Evolutionary conservation across 352 stramenopile genomes (phyloP), one percentile per base, ranked within the genome.

Genomic region (Phytophthora sansomeana): DNA sequence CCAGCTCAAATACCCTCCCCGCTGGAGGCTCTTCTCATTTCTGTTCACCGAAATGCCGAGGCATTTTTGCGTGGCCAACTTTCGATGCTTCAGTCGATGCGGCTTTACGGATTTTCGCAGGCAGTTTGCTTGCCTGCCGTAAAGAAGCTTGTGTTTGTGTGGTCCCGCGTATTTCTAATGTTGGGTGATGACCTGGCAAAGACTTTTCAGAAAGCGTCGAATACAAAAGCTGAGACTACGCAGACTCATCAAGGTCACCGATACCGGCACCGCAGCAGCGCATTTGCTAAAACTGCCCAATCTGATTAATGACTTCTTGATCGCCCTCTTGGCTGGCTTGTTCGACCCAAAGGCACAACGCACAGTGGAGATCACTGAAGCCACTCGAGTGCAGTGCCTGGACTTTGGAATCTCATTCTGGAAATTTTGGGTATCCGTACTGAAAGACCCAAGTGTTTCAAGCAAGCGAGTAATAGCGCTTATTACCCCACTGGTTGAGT

Each of bases 391-490:
- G 11, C 84, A 87, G 29, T 87, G 78, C 66, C 73, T 94, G 21
- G 86, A 92, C 46, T 92, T 94, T 61, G 82, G 77, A 32, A 74
- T 89, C 8, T 69, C 71, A 16, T 93, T 93, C 44, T 94, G 86
- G 86, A 77, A 76, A 51, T 94, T 94, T 47, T 90, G 85, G 75
- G 63, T 58, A 6, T 76, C 67, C 41, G 68, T 78, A n/a, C 56
- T 91, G 32, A 77, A 89, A 51, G 81, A 90, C 28, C 35, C 63
- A 19, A 67, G 66, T 44, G 80, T 78, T 0, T 73, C 70, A 16
- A 91, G 71, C 29, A 91, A 90, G 26, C 80, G 83, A 4, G 85
- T 83, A 9, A 71, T 69, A 38, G 79, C 63, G 0, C 58, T 94
- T 13, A 69, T 94, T 21, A 42, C 58, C 24, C 75, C 83, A 36